phyloP scores from a whole-genome alignment of 768 basidiomycete genomes.

The Kwoniella sp. region DNA sequence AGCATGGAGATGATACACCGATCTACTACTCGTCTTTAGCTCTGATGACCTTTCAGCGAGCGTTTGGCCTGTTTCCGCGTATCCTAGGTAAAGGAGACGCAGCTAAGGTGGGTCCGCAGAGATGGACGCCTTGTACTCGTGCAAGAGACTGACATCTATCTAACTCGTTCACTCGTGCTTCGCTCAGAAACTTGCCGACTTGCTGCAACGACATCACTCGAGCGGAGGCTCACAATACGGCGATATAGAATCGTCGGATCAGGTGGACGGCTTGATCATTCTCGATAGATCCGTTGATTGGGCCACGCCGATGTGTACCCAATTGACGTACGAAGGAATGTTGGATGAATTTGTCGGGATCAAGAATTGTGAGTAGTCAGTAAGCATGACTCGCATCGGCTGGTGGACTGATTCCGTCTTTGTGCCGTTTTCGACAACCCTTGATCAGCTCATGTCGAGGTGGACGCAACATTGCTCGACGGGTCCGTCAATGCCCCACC shows the following conservation, averaged over 20 bases:
- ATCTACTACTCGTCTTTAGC: slow-evolving; percentile 88
- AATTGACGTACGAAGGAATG: slow-evolving; percentile 94
- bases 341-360: slow-evolving; percentile 90
- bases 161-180: neutral
- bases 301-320: slow-evolving; percentile 92
- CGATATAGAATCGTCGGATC: slow-evolving; percentile 47
- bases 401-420: too few species aligned
- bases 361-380: slow-evolving; percentile 71
- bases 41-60: slow-evolving; percentile 74
- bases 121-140: too few species aligned
- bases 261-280: slow-evolving; percentile 81
- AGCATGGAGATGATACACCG: slow-evolving; percentile 92
- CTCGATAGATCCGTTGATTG: slow-evolving; percentile 89
- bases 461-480: slow-evolving; percentile 56
- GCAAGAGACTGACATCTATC: neutral
- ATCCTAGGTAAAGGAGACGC: slow-evolving; percentile 91
- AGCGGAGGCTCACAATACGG: slow-evolving; percentile 40
- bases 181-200: slow-evolving; percentile 70
- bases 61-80: slow-evolving; percentile 86
- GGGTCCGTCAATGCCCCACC: slow-evolving; percentile 21
- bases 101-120: slow-evolving; percentile 54
- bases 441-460: slow-evolving; percentile 57
- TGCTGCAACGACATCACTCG: slow-evolving; percentile 63
- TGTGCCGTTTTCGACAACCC: neutral
- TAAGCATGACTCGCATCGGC: neutral